phyloP scores from a whole-genome alignment of 2,329 filamentous ascomycete genomes.

The Elsinoe perseae region DNA sequence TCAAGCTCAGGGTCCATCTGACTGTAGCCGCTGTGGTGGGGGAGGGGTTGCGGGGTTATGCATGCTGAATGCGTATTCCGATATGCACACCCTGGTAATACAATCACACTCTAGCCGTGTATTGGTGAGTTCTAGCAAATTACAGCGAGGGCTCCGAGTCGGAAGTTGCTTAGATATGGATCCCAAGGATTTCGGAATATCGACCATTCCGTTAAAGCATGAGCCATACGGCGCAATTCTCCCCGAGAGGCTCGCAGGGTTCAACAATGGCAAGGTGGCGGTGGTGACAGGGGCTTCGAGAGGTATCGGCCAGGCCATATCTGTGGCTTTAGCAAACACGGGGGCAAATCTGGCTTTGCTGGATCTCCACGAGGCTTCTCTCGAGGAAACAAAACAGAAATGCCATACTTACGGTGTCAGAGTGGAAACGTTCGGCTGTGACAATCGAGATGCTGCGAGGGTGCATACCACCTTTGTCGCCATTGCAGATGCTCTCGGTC shows the following conservation, averaged over 20 bases:
- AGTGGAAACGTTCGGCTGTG: neutral
- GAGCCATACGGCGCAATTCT: neutral
- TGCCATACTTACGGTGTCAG: conserved; percentile 2
- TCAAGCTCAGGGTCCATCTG: neutral
- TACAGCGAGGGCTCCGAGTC: neutral
- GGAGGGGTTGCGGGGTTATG: neutral
- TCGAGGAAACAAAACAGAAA: neutral
- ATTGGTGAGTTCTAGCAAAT: neutral
- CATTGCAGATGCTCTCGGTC: neutral
- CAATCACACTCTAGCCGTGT: no score
- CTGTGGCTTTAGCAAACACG: neutral
- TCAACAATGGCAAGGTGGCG: neutral
- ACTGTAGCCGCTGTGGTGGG: neutral
- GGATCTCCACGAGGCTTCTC: neutral
- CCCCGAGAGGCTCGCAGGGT: neutral
- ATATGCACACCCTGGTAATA: no score
- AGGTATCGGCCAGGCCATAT: conserved; percentile 4
- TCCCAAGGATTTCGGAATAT: neutral
- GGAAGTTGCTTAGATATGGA: neutral
- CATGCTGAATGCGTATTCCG: no score
- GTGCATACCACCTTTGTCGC: neutral
- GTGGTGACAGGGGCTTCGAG: neutral
- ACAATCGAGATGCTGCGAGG: neutral
- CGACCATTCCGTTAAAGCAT: neutral
- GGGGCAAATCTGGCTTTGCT: neutral